phyloP scores from a whole-genome alignment of 192 early-diverging fungal species.

The Linnemannia hyalina region DNA sequence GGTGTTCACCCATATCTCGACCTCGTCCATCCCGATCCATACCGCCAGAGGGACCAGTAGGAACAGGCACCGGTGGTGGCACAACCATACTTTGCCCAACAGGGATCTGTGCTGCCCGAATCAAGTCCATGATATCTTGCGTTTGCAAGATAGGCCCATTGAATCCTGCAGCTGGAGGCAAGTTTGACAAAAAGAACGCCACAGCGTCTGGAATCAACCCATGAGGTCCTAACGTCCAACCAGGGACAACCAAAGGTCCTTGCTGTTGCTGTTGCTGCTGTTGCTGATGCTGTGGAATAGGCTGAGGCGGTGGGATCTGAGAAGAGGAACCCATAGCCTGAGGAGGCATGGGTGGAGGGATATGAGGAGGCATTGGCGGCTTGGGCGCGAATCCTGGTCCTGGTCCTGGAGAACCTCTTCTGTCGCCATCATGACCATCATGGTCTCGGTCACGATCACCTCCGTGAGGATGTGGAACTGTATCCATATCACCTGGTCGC shows the following conservation, averaged over 20 bases:
- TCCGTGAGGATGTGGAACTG: slow-evolving; percentile 25
- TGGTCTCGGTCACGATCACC: slow-evolving; percentile 32
- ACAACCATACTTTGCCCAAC: slow-evolving; percentile 40
- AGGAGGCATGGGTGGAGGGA: slow-evolving; percentile 29
- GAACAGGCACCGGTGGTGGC: slow-evolving; percentile 40
- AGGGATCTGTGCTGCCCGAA: slow-evolving; percentile 58
- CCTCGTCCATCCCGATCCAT: background rate
- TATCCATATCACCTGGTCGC: slow-evolving; percentile 53
- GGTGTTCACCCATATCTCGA: slow-evolving; percentile 20
- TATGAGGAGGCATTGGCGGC: slow-evolving; percentile 25
- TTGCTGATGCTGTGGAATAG: background rate
- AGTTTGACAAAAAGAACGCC: slow-evolving; percentile 59
- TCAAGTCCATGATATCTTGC: slow-evolving; percentile 57
- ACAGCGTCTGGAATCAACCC: slow-evolving; percentile 60
- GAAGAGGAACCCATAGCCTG: slow-evolving; percentile 14
- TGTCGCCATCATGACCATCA: slow-evolving; percentile 32
- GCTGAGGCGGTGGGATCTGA: slow-evolving; percentile 7
- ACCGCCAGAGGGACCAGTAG: background rate
- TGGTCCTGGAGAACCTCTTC: slow-evolving; percentile 14
- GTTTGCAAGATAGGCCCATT: slow-evolving; percentile 61
- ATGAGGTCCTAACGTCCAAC: slow-evolving; percentile 53
- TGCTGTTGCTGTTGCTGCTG: slow-evolving; percentile 11
- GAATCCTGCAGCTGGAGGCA: slow-evolving; percentile 59
- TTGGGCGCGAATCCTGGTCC: slow-evolving; percentile 43
- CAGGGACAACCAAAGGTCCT: slow-evolving; percentile 23